Evolutionary conservation across 1,284 basidiomycete genomes (phyloP), one percentile per base, ranked within the genome.

Genomic region (Chondrostereum purpureum): DNA sequence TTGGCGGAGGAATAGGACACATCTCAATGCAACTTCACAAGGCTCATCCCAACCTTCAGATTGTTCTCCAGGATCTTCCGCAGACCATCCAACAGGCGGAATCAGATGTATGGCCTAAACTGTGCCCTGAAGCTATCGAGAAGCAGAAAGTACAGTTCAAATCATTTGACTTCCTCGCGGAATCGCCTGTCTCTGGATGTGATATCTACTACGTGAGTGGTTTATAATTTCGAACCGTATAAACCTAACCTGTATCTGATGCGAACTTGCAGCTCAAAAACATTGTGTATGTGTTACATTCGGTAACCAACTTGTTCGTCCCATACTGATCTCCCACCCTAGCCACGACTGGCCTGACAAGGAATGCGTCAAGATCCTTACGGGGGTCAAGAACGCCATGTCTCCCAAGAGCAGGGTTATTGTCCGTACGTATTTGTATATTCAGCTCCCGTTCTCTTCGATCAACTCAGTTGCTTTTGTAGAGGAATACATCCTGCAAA

Each of bases 1-100:
- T 80, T 6, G 75, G 72, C 2, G 65, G 71, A 0, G 69, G 75
- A 1, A 56, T 67, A 18, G 76, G 77, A 0, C 55, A 63, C n/a
- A 57, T 72, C 14, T 59, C 67, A 2, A 58, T 76, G n/a, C 60
- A 64, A 14, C 60, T 80, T 3, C 54, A 64, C 0, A 67, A 64
- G 49, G 53, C 53, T 5, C 61, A 67, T 39, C 67, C 73, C 0
- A 60, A 69, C 10, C 49, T 79, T 14, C 62, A 62, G 23, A 52
- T 73, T 13, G 56, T 65, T 3, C 44, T 76, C 3, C 76, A 78
- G 54, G 77, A 79, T 48, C 51, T 67, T 6, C 66, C 66, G 0
- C 27, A 59, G 61, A n/a, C 58, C 66, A 2, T 52, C 75, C 4
- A 48, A 44, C 27, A 31, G n/a, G 27, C 27, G 27, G 27, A 31